Percentiles rank a stretch among this genome's conserved stretches.
These are phyloP conservation scores for Begonia loranthoides DNA, from an alignment of 306 rosid genomes.

Conservation along the genomic window DNA sequence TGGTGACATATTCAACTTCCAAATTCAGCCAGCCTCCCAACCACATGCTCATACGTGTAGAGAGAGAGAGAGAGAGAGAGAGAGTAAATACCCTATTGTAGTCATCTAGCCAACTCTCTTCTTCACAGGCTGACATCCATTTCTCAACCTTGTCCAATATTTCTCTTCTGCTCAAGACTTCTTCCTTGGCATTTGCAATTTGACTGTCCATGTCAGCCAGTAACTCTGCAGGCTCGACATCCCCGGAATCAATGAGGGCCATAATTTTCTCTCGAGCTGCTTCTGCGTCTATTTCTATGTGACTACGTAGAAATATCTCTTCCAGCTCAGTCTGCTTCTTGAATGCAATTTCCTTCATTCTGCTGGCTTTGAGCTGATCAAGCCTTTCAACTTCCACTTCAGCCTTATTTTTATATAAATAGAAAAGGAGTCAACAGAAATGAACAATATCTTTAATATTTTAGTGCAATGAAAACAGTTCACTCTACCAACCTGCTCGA, in stretches of 20 bases:
- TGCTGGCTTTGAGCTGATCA: too few species aligned
- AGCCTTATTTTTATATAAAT: too few species aligned
- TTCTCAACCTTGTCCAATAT: conserved; percentile 92
- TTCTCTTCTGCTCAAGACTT: conserved; percentile 72
- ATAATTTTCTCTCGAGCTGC: too few species aligned
- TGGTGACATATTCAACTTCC: too few species aligned
- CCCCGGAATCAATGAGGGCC: conserved; percentile 37
- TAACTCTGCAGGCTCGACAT: conserved; percentile 70
- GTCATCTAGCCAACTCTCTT: conserved; percentile 35
- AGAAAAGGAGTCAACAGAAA: too few species aligned
- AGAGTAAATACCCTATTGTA: conserved; percentile 67
- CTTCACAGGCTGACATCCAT: conserved; percentile 92
- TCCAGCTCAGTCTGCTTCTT: conserved; percentile 83
- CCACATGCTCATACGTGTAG: conserved; percentile 4
- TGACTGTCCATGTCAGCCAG: conserved; percentile 87
- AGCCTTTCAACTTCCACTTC: too few species aligned
- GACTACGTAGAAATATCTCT: conserved; percentile 61
- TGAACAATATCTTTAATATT: conserved; percentile 66
- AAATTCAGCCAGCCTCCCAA: too few species aligned
- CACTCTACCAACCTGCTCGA: too few species aligned
- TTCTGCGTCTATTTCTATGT: not conserved
- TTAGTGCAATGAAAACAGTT: not conserved
- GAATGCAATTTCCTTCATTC: conserved; percentile 25
- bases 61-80: conserved; percentile 16
- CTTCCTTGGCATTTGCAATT: conserved; percentile 70